phyloP scores from a whole-genome alignment of 176 grass and related monocot species.

The Ananas comosus region DNA sequence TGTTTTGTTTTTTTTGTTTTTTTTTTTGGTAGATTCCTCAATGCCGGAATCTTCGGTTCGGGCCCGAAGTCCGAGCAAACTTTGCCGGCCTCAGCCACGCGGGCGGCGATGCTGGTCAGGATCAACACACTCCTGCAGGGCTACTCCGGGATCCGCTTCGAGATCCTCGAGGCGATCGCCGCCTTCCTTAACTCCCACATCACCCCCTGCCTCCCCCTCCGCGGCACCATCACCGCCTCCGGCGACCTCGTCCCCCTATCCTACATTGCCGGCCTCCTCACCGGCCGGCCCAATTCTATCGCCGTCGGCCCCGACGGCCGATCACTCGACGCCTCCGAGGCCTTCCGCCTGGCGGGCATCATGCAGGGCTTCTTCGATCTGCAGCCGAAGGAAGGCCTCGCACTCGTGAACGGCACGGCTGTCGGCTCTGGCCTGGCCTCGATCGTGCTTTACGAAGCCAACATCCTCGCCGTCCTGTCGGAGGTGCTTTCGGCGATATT shows the following conservation, averaged over 20 bases:
- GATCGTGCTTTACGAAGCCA: slow-evolving; percentile 3
- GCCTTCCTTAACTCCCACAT: slow-evolving; percentile 72
- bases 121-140: slow-evolving; percentile 86
- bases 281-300: slow-evolving; percentile 49
- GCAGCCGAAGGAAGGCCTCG: slow-evolving; percentile 26
- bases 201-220: slow-evolving; percentile 64
- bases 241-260: slow-evolving; percentile 72
- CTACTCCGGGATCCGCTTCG: slow-evolving; percentile 82
- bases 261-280: slow-evolving; percentile 78
- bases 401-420: slow-evolving; percentile 20
- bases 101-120: slow-evolving; percentile 71
- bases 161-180: slow-evolving; percentile 77
- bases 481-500: slow-evolving; percentile 3
- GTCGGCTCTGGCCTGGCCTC: slow-evolving; percentile 25
- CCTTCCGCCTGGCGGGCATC: slow-evolving; percentile 19
- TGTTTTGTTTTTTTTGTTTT: background rate
- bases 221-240: slow-evolving; percentile 72
- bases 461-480: slow-evolving; percentile 6
- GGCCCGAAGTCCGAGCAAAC: slow-evolving; percentile 37
- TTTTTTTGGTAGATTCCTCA: slow-evolving; percentile 36
- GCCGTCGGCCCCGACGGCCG: slow-evolving; percentile 51
- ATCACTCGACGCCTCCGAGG: slow-evolving; percentile 46
- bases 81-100: slow-evolving; percentile 47
- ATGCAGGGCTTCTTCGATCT: slow-evolving; percentile 19
- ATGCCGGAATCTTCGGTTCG: slow-evolving; percentile 63